Base-by-base conservation (phyloP, 2,329 filamentous ascomycete species). In the Venturia nashicola region DNA sequence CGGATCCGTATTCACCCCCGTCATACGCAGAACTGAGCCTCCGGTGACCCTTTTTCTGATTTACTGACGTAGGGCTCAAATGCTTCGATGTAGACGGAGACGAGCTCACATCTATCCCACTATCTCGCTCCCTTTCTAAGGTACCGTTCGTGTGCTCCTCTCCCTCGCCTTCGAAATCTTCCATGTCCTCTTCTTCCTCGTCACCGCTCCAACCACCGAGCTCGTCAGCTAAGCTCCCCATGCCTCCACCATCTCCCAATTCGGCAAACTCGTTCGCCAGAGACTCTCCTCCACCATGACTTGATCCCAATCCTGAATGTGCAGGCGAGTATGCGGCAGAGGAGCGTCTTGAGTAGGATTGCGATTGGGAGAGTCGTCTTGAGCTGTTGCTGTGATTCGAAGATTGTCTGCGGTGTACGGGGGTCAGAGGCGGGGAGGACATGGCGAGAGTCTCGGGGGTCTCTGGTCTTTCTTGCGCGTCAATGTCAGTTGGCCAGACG, bases 211-310 rank as follows among this genome's bases (percentile, higher is more conserved):
- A 86, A 70, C 89, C 88, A 1, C 87, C 90, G 59, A 94, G 78
- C 74, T 94, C 90, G 74, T 93, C 90, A 1, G 90, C 90, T 60
- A 94, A 75, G 69, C 48, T 57, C 11, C 89, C 90, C 67, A 91
- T 78, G 9, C 87, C 86, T 66, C 84, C 84, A 59, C 75, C 77
- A 61, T 71, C 73, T 18, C 69, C 61, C 61, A 59, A 18, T 18
- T 40, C 61, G 48, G 61, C 64, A 36, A 66, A 43, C 39, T 66
- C 65, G 20, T 23, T 51, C 23, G 65, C 65, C 43, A 66, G 44
- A 59, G 34, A 63, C 16, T 60, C 65, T 34, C 66, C 51, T 12
- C 48, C 60, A 51, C 59, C 63, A 20, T 40, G 27, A 57, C 39
- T 40, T 32, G 54, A 44, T 34, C 42, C 61, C 3, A 64, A 34